A percentile compares a stretch with the other conserved stretches of the same genome.
Evolutionary conservation across 2,329 filamentous ascomycete species (phyloP).

Genomic region (Xylariaceae sp.): DNA sequence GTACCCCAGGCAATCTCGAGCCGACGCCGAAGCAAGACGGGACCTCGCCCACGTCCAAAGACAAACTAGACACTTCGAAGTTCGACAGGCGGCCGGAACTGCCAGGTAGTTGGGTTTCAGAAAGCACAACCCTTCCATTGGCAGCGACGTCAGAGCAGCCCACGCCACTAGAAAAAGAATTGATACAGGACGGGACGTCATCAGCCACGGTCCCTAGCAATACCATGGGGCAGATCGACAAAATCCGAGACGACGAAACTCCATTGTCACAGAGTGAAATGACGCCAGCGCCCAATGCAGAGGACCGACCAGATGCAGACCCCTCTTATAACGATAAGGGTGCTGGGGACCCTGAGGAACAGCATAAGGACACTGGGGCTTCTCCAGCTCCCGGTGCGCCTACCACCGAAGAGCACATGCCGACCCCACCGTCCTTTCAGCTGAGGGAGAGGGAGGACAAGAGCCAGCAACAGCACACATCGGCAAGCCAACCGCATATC

Average conservation of each 20-base stretch:
- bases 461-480: conserved; percentile 14
- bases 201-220: too few species aligned
- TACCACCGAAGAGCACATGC: too few species aligned
- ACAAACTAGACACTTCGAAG: conserved; percentile 8
- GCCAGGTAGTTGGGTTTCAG: conserved; percentile 29
- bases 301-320: conserved; percentile 4
- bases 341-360: too few species aligned
- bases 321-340: too few species aligned
- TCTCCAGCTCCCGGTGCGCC: too few species aligned
- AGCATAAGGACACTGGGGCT: too few species aligned
- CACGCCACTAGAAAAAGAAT: conserved; percentile 1
- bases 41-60: conserved; percentile 5
- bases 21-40: conserved; percentile 11
- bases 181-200: background rate
- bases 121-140: conserved; percentile 17
- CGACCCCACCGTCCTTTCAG: too few species aligned
- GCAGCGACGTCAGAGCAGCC: conserved; percentile 14
- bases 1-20: conserved; percentile 20
- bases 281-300: conserved; percentile 6
- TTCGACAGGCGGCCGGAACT: conserved; percentile 19
- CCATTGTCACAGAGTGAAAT: conserved; percentile 13
- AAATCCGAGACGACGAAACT: conserved; percentile 13
- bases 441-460: too few species aligned
- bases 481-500: conserved; percentile 13
- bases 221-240: background rate